Evolutionary conservation across 257 asterid genomes (phyloP).

Genomic region (Lantana camara): DNA sequence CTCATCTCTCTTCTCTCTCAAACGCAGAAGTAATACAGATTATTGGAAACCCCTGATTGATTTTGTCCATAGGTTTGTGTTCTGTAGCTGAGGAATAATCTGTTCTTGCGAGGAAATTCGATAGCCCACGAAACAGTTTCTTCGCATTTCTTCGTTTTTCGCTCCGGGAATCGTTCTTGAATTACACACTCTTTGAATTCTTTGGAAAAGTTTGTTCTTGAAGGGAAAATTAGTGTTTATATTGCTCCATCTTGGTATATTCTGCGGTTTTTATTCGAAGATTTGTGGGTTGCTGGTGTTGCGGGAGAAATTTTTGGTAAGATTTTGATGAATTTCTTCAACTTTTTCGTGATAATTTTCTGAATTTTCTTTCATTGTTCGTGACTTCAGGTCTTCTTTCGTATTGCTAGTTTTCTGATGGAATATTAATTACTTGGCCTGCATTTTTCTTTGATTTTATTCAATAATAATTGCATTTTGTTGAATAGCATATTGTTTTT

Average conservation of each 20-base stretch:
- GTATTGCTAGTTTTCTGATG: neutral
- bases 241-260: conserved; percentile 18
- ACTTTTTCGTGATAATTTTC: no score
- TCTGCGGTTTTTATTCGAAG: neutral
- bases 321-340: conserved; percentile 3
- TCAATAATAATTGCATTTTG: neutral
- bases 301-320: conserved; percentile 18
- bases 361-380: no score
- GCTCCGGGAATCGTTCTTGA: neutral
- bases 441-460: conserved; percentile 1
- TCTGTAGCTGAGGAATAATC: neutral
- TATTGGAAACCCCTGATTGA: no score
- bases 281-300: neutral
- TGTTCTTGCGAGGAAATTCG: conserved; percentile 6
- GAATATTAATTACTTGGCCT: neutral
- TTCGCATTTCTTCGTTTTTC: neutral
- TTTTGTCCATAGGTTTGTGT: no score
- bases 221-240: neutral
- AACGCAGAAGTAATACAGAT: no score
- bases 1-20: neutral
- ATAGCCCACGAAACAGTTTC: conserved; percentile 6
- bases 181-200: conserved; percentile 5
- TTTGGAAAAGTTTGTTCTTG: neutral
- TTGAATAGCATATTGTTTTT: conserved; percentile 5
- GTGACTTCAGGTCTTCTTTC: neutral